phyloP scores from a whole-genome alignment of 208 protist species.

The Jaenimonas drosophilae region DNA sequence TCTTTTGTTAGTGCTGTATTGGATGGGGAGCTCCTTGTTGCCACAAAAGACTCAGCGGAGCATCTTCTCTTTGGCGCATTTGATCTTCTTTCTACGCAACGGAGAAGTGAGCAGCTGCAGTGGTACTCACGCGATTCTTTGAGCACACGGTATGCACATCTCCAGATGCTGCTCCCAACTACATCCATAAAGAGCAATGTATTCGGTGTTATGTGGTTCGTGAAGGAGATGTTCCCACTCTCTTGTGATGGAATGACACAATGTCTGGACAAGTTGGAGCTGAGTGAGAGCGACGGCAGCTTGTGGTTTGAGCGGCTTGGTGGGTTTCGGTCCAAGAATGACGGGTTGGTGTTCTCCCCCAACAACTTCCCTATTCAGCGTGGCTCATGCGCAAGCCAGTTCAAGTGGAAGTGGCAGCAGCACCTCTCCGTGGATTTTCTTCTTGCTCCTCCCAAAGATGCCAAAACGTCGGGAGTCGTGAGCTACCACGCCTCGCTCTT shows the following conservation, averaged over 20 bases:
- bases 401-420: constrained; percentile 81
- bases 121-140: too few relatives aligned
- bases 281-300: constrained; percentile 6
- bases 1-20: too few relatives aligned
- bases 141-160: too few relatives aligned
- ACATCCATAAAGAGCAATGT: too few relatives aligned
- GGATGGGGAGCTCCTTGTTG: too few relatives aligned
- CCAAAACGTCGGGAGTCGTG: constrained; percentile 11
- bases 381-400: constrained; percentile 43
- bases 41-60: too few relatives aligned
- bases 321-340: constrained; percentile 40
- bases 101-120: too few relatives aligned
- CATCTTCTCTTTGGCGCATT: too few relatives aligned
- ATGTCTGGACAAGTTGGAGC: constrained; percentile 21
- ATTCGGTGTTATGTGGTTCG: constrained; percentile 32
- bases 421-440: constrained; percentile 72
- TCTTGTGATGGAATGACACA: too few relatives aligned
- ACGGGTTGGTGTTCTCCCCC: constrained; percentile 78
- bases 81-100: too few relatives aligned
- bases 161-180: too few relatives aligned
- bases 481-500: constrained; percentile 52
- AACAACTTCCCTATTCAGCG: constrained; percentile 45
- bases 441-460: constrained; percentile 36
- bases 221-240: constrained; percentile 55
- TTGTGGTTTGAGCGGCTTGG: constrained; percentile 37